Evolutionary conservation across 148 eudicot species (phyloP).

Genomic region (Fagopyrum esculentum): DNA sequence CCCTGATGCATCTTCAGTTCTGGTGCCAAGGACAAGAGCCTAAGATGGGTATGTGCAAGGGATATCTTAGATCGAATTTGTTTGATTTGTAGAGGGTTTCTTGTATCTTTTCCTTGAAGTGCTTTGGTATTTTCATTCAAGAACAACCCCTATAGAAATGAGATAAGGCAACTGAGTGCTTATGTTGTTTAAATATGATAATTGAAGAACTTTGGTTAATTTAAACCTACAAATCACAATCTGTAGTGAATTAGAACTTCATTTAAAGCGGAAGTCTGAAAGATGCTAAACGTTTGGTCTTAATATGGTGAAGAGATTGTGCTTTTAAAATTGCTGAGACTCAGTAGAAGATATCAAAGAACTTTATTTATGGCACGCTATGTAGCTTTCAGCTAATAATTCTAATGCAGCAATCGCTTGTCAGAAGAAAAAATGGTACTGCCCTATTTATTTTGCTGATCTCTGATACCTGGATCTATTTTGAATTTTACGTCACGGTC

Average conservation of each 20-base stretch:
- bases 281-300: not conserved
- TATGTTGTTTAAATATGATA: not conserved
- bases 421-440: not conserved
- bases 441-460: not conserved
- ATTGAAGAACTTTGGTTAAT: not conserved
- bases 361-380: not conserved
- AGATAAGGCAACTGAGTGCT: not conserved
- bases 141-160: not conserved
- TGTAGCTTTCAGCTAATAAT: not conserved
- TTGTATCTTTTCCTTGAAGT: not conserved
- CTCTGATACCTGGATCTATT: not conserved
- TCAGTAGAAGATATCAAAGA: not conserved
- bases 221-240: too few species aligned
- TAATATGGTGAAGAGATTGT: not conserved
- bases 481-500: not conserved
- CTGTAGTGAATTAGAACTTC: not conserved
- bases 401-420: not conserved
- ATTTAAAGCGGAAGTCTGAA: not conserved
- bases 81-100: not conserved
- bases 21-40: conserved; percentile 73
- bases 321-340: not conserved
- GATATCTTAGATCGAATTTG: not conserved
- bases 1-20: conserved; percentile 73
- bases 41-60: conserved; percentile 36
- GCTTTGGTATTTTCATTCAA: not conserved